A percentile compares a stretch with the other conserved stretches of the same genome.
Conservation (phyloP, 192 early-diverging fungal genomes). For the Pilaira anomala region DNA sequence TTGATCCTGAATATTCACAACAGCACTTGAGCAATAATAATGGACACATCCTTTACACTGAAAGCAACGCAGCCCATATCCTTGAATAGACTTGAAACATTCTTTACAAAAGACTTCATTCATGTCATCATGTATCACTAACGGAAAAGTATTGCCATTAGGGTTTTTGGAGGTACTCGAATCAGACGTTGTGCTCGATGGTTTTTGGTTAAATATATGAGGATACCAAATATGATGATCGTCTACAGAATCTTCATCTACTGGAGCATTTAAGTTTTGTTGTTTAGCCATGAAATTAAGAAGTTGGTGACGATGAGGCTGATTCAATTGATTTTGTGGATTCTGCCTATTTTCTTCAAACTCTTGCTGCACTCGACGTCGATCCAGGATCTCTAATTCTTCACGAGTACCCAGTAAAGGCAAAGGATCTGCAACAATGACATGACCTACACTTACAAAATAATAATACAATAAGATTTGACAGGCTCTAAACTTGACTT, state of each 20-base stretch:
- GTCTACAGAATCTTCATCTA: constrained; percentile 10
- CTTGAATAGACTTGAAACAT: constrained; percentile 41
- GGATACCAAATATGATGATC: constrained; percentile 38
- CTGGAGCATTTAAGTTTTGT: not conserved
- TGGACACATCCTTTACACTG: constrained; percentile 50
- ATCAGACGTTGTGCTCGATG: constrained; percentile 2
- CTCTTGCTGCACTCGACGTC: constrained; percentile 17
- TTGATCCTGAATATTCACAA: constrained; percentile 25
- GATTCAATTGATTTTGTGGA: constrained; percentile 3
- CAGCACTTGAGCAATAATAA: constrained; percentile 46
- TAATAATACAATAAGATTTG: constrained; percentile 48
- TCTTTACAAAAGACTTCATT: constrained; percentile 29
- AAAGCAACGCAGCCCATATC: constrained; percentile 51
- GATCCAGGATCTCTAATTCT: constrained; percentile 29
- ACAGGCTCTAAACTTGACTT: constrained; percentile 32
- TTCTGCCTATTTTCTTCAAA: constrained; percentile 12
- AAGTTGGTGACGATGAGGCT: not conserved
- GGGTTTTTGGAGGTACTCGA: not conserved
- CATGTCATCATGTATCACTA: constrained; percentile 7
- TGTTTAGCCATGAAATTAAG: not conserved
- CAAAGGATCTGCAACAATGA: constrained; percentile 41
- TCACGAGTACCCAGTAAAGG: constrained; percentile 27
- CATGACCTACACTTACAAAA: constrained; percentile 40
- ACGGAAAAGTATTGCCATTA: not conserved
- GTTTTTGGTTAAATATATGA: constrained; percentile 37